Conservation (phyloP, 192 early-diverging fungal species). For the Coemansia sp. region DNA sequence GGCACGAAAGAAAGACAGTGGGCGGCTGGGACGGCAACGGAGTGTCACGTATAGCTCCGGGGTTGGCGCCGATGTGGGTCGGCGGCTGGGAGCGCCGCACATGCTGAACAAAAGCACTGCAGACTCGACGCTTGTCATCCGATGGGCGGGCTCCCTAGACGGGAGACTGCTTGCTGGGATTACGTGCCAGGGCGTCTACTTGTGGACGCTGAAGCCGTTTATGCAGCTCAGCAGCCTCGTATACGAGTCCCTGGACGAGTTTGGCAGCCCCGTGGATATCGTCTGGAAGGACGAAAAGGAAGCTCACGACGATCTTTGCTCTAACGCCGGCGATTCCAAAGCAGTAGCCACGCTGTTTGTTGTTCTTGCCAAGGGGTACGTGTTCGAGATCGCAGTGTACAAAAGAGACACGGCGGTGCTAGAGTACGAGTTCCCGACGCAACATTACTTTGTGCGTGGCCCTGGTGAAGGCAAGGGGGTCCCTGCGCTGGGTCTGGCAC, state of each 20-base stretch:
- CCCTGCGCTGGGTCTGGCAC: constrained; percentile 25
- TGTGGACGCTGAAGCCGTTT: constrained; percentile 51
- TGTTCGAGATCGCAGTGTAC: constrained; percentile 44
- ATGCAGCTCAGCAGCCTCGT: constrained; percentile 42
- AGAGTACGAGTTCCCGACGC: constrained; percentile 40
- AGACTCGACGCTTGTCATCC: constrained; percentile 8
- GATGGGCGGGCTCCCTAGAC: constrained; percentile 35
- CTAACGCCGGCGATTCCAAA: neutral
- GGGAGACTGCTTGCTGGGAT: constrained; percentile 33
- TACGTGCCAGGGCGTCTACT: constrained; percentile 33
- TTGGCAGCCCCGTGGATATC: constrained; percentile 44
- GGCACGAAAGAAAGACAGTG: neutral
- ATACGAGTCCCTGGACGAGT: constrained; percentile 27
- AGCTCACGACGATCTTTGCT: neutral
- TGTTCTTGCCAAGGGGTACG: constrained; percentile 25
- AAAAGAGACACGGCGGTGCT: constrained; percentile 19
- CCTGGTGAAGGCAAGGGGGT: constrained; percentile 51
- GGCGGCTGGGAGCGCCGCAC: neutral
- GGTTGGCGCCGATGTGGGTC: neutral
- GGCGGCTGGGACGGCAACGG: constrained; percentile 21
- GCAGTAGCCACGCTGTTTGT: constrained; percentile 31
- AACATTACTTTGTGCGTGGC: constrained; percentile 52
- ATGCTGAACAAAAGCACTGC: constrained; percentile 1
- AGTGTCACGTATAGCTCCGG: constrained; percentile 40
- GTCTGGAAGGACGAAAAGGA: constrained; percentile 23